Evolutionary conservation across 139 green algal genomes (phyloP), one percentile per base, ranked within the genome.

Genomic region (Chlamydomonas sphaeroides): DNA sequence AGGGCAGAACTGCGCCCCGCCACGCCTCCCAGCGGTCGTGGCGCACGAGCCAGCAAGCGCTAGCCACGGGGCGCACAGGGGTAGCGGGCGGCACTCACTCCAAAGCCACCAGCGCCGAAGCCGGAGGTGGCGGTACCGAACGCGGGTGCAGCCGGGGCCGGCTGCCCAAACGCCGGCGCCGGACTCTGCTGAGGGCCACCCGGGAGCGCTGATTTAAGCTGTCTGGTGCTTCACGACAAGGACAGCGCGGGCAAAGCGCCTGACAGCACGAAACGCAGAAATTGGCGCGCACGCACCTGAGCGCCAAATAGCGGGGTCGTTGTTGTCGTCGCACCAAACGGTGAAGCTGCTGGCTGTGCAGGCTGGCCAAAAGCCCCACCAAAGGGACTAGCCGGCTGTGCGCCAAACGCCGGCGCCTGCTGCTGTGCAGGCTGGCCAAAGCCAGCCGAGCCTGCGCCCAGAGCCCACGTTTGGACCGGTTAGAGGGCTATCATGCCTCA

Each of bases 371-470:
- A 84, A 21, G 73, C n/a, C 30, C 5, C 45, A 26, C 75, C 75
- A 25, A 82, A 82, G 0, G 75, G 73, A 45, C 73, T 80, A 3
- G 73, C 42, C 26, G 77, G 26, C 49, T 67, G 65, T 4, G 77
- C 77, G 32, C 76, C 76, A 17, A 83, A 83, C 2, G 76, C 76
- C 23, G 76, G 76, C n/a, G 76, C 76, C 2, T 48, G 76, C 76
- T 83, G 76, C 76, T 73, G 76, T 21, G 63, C 65, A 25, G 77
- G 48, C 77, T 74, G 65, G 48, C 77, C 77, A 28, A 84, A 84
- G 2, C 48, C 65, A 26, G 49, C 66, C 18, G 45, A 66, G 26
- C 63, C 65, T 73, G 42, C 36, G n/a, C n/a, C n/a, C n/a, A n/a
- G n/a, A n/a, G n/a, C n/a, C n/a, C n/a, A n/a, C n/a, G n/a, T n/a